Evolutionary conservation across 148 eudicot genomes (phyloP), one percentile per base, ranked within the genome.

Genomic region (Simmondsia chinensis): DNA sequence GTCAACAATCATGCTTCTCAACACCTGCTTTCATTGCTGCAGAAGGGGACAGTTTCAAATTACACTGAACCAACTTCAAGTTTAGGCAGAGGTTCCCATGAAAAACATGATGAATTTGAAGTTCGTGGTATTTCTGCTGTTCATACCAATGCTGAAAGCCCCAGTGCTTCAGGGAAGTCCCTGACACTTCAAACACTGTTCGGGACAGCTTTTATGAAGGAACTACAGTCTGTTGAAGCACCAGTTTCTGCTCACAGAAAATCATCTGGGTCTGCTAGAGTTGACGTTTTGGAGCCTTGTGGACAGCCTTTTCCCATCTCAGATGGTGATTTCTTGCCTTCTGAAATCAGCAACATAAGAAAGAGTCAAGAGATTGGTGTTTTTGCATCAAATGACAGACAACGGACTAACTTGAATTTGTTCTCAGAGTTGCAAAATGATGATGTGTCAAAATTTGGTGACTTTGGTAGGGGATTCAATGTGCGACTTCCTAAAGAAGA

Each of bases 121-220:
- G 61, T 41, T 39, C 56, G 41, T 21, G 59, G 51, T 17, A 32
- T 33, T 32, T 37, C 25, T 61, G 52, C 30, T 13, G 27, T 28
- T 49, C 39, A 30, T 43, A 64, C 54, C 35, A 63, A 58, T 41
- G 43, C 61, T 42, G 68, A 52, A 40, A 59, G 47, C 19, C 25
- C 34, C 20, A 57, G 55, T 20, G 54, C 38, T 33, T 37, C 68
- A 1, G 79, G 78, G 42, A 70, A 62, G 48, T 29, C 63, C 18
- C 63, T 73, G 52, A 82, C 99, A 13, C 82, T 86, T 33, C 94
- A 93, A 56, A 35, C 96, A 11, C 75, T 93, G 9, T 86, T 86
- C 64, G 96, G 99, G 25, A 50, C 77, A 49, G 89, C 94, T 70
- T 86, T 86, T 56, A 93, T 86, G 96, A 74, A 68, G 41, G 94